Conservation (phyloP, 257 asterid genomes). For the Solanum acaule region DNA sequence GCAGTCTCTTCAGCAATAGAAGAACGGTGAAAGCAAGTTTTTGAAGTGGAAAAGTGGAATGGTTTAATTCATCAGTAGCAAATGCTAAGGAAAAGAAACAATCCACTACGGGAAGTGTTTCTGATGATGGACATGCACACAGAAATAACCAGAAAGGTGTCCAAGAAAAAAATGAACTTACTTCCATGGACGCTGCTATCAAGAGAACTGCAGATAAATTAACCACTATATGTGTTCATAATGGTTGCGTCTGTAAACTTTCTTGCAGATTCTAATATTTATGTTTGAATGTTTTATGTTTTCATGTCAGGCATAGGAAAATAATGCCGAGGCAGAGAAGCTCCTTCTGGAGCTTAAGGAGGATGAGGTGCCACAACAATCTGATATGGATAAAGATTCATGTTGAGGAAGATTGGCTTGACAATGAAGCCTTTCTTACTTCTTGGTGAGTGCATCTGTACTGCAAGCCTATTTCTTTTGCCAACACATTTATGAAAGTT, state of each 20-base stretch:
- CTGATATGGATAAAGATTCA: constrained; percentile 64
- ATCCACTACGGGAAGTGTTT: constrained; percentile 10
- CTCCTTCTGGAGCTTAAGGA: constrained; percentile 55
- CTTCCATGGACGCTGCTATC: constrained; percentile 26
- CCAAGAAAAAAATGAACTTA: constrained; percentile 28
- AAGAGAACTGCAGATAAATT: constrained; percentile 49
- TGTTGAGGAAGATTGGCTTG: constrained; percentile 93
- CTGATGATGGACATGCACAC: constrained; percentile 9
- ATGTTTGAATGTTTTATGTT: constrained; percentile 5
- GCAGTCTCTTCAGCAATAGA: constrained; percentile 82
- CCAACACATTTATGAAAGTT: neutral
- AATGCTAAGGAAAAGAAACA: constrained; percentile 12
- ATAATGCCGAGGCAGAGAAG: constrained; percentile 64
- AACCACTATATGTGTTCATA: constrained; percentile 45
- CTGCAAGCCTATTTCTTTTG: neutral
- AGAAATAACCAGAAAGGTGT: neutral
- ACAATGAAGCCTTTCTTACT: constrained; percentile 83
- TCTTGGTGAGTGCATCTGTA: constrained; percentile 46
- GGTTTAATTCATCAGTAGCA: constrained; percentile 3
- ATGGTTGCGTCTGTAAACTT: neutral
- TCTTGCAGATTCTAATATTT: constrained; percentile 4
- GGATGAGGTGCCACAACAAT: constrained; percentile 42
- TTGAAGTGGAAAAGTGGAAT: constrained; percentile 12
- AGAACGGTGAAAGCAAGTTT: constrained; percentile 48
- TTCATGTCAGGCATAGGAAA: constrained; percentile 61